Evolutionary conservation across 345 rosid genomes (phyloP), one percentile per base, ranked within the genome.

Genomic region (Salix koriyanagi): DNA sequence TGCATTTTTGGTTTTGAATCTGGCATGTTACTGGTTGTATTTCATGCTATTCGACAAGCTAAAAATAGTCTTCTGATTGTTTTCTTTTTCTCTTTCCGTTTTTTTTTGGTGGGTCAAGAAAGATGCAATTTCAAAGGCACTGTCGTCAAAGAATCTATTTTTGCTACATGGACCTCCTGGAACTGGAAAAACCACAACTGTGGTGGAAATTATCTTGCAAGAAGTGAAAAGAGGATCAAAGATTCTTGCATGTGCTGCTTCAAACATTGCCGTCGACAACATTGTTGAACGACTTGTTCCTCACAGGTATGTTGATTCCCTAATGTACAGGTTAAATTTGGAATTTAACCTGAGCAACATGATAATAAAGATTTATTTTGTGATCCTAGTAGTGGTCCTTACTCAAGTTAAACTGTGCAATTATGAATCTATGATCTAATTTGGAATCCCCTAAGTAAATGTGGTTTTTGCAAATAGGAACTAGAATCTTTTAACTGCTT

Each of bases 161-260:
- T 86, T 96, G 81, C 84, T 96, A 72, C 99, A 93, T 77, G 99
- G 99, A 21, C 99, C 99, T 83, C 99, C 99, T 84, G 99, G 99
- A 79, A 96, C 99, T 71, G 98, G 99, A 26, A 93, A 96, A 90
- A 96, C 96, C n/a, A 93, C 98, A 9, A 89, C 99, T 1, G 99
- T 96, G 11, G 94, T 96, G 66, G 99, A 96, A 84, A 91, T 96
- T 34, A 85, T 96, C 79, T 85, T 93, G 48, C 98, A 96, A 86
- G 97, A 93, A 89, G 98, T 93, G 66, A 93, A 96, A 76, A 89
- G 90, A 66, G 98, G 98, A 74, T 88, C 94, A n/a, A 96, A 92
- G 86, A 90, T 96, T 79, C 97, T 96, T 75, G 99, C 97, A 21
- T 96, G 98, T 80, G 97, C 97, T 64, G 97, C 99, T 87, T 93